Percentiles rank a stretch among this genome's conserved stretches.
Evolutionary conservation across 768 basidiomycete species (phyloP).

Genomic region (Auriculariales sp.): DNA sequence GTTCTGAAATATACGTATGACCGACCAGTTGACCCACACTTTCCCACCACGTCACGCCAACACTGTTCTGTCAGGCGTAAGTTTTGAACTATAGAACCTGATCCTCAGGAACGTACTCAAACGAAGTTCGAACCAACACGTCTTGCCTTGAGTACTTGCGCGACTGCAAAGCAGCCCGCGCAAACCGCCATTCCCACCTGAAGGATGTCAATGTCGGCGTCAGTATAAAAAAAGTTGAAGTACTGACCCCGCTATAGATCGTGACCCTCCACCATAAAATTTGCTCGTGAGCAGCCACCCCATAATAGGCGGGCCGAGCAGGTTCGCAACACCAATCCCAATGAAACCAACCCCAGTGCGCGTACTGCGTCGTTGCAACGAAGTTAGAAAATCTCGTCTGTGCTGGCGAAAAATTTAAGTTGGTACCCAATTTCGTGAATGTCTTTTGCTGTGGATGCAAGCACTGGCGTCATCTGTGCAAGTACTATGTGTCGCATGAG

Average conservation of each 20-base stretch:
- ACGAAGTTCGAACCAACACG: background rate
- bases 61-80: too few species aligned
- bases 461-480: background rate
- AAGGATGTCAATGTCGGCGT: background rate
- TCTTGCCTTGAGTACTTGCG: background rate
- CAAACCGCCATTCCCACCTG: background rate
- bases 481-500: background rate
- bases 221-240: background rate
- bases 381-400: background rate
- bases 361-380: background rate
- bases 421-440: background rate
- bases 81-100: background rate
- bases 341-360: constrained; percentile 1
- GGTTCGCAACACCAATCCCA: constrained; percentile 6
- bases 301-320: constrained; percentile 37
- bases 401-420: background rate
- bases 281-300: constrained; percentile 37
- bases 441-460: background rate
- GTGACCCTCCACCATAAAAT: constrained; percentile 48
- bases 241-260: constrained; percentile 31
- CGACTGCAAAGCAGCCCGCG: background rate
- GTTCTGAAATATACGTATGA: too few species aligned
- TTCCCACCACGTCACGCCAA: too few species aligned
- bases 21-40: too few species aligned
- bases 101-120: background rate